Evolutionary conservation across 2,329 filamentous ascomycete genomes (phyloP).

Genomic region (Trichoderma oligosporum): DNA sequence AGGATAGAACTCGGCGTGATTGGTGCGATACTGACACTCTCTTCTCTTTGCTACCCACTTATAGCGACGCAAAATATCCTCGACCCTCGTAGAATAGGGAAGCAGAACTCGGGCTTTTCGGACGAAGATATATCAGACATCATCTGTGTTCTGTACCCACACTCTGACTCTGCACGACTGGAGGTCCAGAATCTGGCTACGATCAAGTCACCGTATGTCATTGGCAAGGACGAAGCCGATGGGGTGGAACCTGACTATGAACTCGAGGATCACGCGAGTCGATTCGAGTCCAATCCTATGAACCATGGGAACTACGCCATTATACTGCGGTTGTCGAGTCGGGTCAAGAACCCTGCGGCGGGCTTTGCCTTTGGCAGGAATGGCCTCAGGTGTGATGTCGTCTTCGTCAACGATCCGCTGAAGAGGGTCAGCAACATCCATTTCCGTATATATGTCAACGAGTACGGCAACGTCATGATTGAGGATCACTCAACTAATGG

Average conservation of each 20-base stretch:
- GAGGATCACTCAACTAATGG: conserved; percentile 96
- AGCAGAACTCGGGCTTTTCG: conserved; percentile 77
- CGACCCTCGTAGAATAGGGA: conserved; percentile 74
- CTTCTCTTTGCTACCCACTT: neutral
- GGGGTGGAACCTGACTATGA: conserved; percentile 49
- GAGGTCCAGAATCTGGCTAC: conserved; percentile 58
- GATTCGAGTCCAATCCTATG: conserved; percentile 41
- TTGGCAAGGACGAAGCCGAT: conserved; percentile 49
- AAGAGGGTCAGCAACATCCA: conserved; percentile 89
- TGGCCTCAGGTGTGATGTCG: conserved; percentile 64
- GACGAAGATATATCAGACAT: conserved; percentile 84
- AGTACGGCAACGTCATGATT: conserved; percentile 83
- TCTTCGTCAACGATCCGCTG: conserved; percentile 61
- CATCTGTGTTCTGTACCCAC: conserved; percentile 81
- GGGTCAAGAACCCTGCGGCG: conserved; percentile 60
- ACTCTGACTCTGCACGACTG: conserved; percentile 65
- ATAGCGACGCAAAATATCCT: conserved; percentile 46
- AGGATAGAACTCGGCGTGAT: neutral
- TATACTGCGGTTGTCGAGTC: conserved; percentile 73
- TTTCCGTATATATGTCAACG: conserved; percentile 88
- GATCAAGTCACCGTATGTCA: conserved; percentile 47
- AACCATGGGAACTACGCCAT: conserved; percentile 60
- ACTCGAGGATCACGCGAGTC: conserved; percentile 47
- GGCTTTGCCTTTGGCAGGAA: conserved; percentile 91
- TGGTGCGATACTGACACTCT: neutral